A percentile compares a stretch with the other conserved stretches of the same genome.
These are phyloP conservation scores for Prunus fruticosa DNA, from an alignment of 306 rosid species.

Conservation along the genomic window DNA sequence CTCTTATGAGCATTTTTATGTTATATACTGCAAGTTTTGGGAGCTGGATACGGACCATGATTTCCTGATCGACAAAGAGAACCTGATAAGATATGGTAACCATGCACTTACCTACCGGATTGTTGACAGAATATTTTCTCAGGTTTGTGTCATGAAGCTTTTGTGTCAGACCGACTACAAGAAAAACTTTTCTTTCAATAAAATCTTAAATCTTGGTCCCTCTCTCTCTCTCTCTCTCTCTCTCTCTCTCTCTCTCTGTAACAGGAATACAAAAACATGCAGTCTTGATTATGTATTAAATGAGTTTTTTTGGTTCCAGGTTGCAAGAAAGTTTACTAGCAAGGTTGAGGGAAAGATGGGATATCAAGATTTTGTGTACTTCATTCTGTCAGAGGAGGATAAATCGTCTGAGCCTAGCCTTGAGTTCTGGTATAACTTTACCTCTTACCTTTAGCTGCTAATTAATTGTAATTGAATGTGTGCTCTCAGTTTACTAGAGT, in stretches of 20 bases:
- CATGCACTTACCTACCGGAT: slow-evolving; percentile 97
- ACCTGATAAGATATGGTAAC: slow-evolving; percentile 97
- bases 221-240: neutral
- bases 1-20: slow-evolving; percentile 97
- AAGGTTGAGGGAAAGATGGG: slow-evolving; percentile 98
- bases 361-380: slow-evolving; percentile 98
- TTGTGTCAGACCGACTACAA: slow-evolving; percentile 21
- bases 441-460: slow-evolving; percentile 9
- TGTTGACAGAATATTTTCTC: slow-evolving; percentile 98
- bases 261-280: neutral
- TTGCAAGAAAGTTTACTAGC: slow-evolving; percentile 90
- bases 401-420: slow-evolving; percentile 96
- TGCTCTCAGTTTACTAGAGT: neutral
- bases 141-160: slow-evolving; percentile 58
- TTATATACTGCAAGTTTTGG: slow-evolving; percentile 99
- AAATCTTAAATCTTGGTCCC: neutral
- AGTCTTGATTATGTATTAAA: slow-evolving; percentile 11
- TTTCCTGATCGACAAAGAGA: slow-evolving; percentile 95
- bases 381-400: slow-evolving; percentile 97
- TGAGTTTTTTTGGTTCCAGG: slow-evolving; percentile 45
- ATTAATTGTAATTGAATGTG: neutral
- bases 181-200: slow-evolving; percentile 2
- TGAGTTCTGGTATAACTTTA: slow-evolving; percentile 78
- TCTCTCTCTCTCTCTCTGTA: neutral
- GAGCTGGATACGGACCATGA: slow-evolving; percentile 99